Evolutionary conservation across 768 basidiomycete species (phyloP).

Genomic region (Leucosporidium creatinivorum): DNA sequence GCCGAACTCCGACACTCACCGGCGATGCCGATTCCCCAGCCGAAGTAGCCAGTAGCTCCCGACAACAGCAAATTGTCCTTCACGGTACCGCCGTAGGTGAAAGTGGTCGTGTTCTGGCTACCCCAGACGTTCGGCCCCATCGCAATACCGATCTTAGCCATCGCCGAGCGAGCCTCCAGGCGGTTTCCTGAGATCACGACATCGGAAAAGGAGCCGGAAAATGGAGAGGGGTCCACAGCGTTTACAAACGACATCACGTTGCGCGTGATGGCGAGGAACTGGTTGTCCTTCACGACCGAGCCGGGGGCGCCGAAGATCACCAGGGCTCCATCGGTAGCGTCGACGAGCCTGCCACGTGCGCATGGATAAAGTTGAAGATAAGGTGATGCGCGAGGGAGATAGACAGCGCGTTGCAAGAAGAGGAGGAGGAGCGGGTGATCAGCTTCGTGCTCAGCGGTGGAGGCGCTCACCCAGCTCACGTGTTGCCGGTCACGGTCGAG

Average conservation of each 20-base stretch:
- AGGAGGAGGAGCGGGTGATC: no score
- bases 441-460: no score
- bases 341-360: not conserved
- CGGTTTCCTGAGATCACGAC: no score
- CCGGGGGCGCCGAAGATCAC: conserved; percentile 37
- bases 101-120: conserved; percentile 22
- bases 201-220: conserved; percentile 25
- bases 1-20: no score
- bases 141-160: conserved; percentile 38
- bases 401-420: no score
- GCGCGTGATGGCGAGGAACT: conserved; percentile 20
- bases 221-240: conserved; percentile 33
- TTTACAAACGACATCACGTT: conserved; percentile 32
- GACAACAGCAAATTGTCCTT: conserved; percentile 17
- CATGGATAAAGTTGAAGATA: no score
- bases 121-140: conserved; percentile 35
- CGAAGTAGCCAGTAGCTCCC: conserved; percentile 34
- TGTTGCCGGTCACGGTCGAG: conserved; percentile 35
- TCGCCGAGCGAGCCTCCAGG: no score
- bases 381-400: no score
- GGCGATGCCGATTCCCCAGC: conserved; percentile 33
- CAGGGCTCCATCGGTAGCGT: conserved; percentile 16
- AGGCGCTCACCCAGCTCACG: no score
- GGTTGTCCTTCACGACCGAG: conserved; percentile 33
- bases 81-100: conserved; percentile 20